Conservation (phyloP, 148 eudicot genomes). For the Silene conica region DNA sequence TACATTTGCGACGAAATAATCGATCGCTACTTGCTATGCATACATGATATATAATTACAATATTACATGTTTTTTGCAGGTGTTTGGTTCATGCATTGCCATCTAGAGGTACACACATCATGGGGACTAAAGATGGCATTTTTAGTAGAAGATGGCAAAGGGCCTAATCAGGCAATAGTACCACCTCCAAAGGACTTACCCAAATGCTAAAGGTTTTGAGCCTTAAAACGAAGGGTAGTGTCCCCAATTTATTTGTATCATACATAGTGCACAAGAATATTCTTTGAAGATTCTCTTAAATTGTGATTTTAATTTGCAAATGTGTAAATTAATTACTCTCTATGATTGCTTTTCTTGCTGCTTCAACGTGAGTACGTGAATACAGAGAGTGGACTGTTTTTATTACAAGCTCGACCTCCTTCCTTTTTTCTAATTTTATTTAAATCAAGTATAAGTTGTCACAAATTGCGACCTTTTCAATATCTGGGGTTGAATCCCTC, state of each 20-base stretch:
- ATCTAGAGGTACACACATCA: conserved; percentile 70
- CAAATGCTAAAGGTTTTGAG: conserved; percentile 30
- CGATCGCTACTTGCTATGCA: too few species aligned
- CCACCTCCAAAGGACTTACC: conserved; percentile 77
- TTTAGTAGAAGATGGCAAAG: conserved; percentile 60
- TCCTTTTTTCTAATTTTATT: too few species aligned
- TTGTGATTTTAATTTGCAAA: neutral
- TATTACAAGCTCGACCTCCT: too few species aligned
- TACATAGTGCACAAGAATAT: conserved; percentile 17
- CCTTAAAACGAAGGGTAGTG: neutral
- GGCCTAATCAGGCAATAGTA: conserved; percentile 44
- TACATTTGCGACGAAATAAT: too few species aligned
- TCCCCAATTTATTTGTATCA: neutral
- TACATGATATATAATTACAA: too few species aligned
- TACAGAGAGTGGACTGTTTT: too few species aligned
- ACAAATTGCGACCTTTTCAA: too few species aligned
- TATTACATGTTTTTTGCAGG: conserved; percentile 30
- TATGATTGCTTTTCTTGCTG: neutral
- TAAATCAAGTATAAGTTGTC: too few species aligned
- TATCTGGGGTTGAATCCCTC: too few species aligned
- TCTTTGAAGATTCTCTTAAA: conserved; percentile 20
- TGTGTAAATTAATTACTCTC: neutral
- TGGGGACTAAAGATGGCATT: conserved; percentile 86
- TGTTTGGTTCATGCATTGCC: conserved; percentile 79
- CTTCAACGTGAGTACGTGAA: neutral